A percentile compares a stretch with the other conserved stretches of the same genome.
Conservation (phyloP, 1,139 yeast species). For the Diutina sp. region DNA sequence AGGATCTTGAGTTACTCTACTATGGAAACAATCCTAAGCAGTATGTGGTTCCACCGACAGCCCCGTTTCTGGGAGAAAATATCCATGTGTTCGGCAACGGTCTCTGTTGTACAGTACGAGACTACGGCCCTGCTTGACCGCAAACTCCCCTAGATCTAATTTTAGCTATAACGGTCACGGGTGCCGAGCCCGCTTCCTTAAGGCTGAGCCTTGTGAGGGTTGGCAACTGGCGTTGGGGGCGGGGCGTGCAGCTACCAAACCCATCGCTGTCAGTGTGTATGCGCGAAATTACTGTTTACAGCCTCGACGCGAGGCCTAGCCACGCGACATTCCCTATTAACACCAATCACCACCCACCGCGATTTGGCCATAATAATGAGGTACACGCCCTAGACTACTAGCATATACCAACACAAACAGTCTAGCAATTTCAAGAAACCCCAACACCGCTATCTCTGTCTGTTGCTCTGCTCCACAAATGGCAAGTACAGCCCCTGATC, state of each 20-base stretch:
- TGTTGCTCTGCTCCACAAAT: too few relatives aligned
- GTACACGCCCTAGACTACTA: too few relatives aligned
- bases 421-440: too few relatives aligned
- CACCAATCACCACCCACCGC: too few relatives aligned
- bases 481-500: neutral
- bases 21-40: neutral
- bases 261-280: neutral
- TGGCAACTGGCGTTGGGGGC: neutral
- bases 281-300: neutral
- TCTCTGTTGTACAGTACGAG: neutral
- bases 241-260: neutral
- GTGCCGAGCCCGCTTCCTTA: neutral
- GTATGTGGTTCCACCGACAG: neutral
- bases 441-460: too few relatives aligned
- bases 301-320: neutral
- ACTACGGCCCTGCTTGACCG: neutral
- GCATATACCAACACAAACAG: too few relatives aligned
- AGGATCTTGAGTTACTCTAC: neutral
- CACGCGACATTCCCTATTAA: neutral
- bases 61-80: slow-evolving; percentile 1
- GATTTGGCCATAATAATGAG: too few relatives aligned
- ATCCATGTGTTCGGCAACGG: neutral
- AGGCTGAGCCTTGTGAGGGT: neutral
- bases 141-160: neutral
- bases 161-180: neutral